Percentiles rank a stretch among this genome's conserved stretches.
Evolutionary conservation across 305 asterid genomes (phyloP).

Genomic region (Fraxinus sp.): DNA sequence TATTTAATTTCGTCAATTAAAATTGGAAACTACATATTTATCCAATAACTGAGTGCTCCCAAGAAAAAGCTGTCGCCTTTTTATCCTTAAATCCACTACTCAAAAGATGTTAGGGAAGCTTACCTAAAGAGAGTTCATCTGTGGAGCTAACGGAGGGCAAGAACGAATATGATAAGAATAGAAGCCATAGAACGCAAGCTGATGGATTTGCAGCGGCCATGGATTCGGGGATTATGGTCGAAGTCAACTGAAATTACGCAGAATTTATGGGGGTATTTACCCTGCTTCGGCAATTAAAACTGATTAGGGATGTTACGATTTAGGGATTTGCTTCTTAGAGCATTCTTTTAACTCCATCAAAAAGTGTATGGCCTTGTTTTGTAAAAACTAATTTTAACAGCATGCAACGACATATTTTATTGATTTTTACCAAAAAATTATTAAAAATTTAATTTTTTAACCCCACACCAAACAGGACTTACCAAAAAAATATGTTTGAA

Average conservation of each 20-base stretch:
- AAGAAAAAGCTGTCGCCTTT: not conserved
- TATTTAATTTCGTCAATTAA: conserved; percentile 1
- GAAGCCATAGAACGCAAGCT: conserved; percentile 27
- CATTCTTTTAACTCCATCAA: not conserved
- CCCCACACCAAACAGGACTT: no score
- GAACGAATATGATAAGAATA: conserved; percentile 18
- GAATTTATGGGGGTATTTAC: not conserved
- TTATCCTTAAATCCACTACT: not conserved
- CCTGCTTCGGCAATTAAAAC: not conserved
- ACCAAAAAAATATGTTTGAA: no score
- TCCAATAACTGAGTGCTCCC: not conserved
- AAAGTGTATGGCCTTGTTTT: no score
- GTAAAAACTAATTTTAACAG: no score
- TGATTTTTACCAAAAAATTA: no score
- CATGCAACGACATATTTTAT: no score
- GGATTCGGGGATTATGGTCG: conserved; percentile 6
- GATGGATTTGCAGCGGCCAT: conserved; percentile 31
- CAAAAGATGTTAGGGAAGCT: conserved; percentile 13
- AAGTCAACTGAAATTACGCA: not conserved
- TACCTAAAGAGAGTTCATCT: conserved; percentile 45
- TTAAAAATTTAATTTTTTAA: no score
- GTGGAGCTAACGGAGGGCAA: conserved; percentile 23
- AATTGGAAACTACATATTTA: conserved; percentile 1
- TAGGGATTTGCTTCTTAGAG: not conserved
- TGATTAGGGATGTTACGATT: not conserved